Percentiles rank a stretch among this genome's conserved stretches.
Evolutionary conservation across 2,329 filamentous ascomycete genomes (phyloP).

Genomic region (Alternaria postmessia): DNA sequence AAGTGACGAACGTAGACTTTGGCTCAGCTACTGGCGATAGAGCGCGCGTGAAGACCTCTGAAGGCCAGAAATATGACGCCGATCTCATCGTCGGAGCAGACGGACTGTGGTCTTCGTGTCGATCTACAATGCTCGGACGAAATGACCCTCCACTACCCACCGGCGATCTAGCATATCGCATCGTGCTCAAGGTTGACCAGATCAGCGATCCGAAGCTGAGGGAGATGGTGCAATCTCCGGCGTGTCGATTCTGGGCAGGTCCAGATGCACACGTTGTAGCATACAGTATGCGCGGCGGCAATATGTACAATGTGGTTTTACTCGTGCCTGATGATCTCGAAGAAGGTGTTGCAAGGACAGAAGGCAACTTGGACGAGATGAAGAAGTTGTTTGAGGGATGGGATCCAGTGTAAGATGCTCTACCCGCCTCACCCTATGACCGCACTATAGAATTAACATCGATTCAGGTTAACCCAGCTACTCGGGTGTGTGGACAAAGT

Average conservation of each 20-base stretch:
- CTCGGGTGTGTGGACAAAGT: conserved; percentile 62
- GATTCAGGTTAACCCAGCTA: conserved; percentile 29
- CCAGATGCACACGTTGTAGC: conserved; percentile 68
- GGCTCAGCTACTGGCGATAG: conserved; percentile 37
- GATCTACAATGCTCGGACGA: conserved; percentile 47
- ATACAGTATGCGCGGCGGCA: conserved; percentile 67
- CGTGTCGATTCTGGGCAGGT: conserved; percentile 70
- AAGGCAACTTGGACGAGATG: conserved; percentile 69
- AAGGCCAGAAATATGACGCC: conserved; percentile 54
- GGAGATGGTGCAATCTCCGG: conserved; percentile 62
- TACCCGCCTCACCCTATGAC: conserved; percentile 49
- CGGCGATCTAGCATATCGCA: conserved; percentile 71
- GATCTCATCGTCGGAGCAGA: conserved; percentile 71
- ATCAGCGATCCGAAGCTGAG: conserved; percentile 61
- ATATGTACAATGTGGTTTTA: conserved; percentile 72
- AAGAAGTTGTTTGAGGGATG: conserved; percentile 66
- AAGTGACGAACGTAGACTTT: conserved; percentile 60
- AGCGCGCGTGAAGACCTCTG: conserved; percentile 52
- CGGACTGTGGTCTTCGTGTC: conserved; percentile 68
- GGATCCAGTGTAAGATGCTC: conserved; percentile 63
- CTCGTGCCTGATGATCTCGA: conserved; percentile 71
- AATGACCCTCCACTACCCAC: conserved; percentile 55
- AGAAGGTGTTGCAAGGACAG: conserved; percentile 59
- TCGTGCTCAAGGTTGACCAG: conserved; percentile 63
- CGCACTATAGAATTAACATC: conserved; percentile 8